phyloP scores from a whole-genome alignment of 2,329 filamentous ascomycete species.

The Biscogniauxia sp. region DNA sequence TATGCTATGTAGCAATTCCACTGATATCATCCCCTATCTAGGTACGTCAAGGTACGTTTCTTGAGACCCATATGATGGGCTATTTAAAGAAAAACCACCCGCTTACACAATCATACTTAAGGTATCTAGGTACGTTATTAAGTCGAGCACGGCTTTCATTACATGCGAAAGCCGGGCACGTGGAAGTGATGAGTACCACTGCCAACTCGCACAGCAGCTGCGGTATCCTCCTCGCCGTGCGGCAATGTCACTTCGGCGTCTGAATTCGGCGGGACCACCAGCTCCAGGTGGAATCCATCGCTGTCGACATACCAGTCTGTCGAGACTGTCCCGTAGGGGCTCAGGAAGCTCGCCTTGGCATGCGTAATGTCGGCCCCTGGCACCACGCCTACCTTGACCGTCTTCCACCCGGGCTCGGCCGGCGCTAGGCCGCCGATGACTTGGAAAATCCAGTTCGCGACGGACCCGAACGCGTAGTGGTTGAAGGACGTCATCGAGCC shows the following conservation, averaged over 20 bases:
- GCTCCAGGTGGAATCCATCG: constrained; percentile 18
- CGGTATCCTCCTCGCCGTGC: constrained; percentile 5
- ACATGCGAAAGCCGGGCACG: constrained; percentile 11
- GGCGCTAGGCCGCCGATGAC: constrained; percentile 41
- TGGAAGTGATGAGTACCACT: constrained; percentile 23
- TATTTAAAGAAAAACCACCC: no score
- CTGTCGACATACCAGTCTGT: constrained; percentile 29
- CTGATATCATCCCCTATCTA: no score
- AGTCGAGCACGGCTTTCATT: not conserved
- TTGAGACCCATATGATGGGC: no score
- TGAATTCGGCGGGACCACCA: constrained; percentile 26
- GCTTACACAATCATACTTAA: no score
- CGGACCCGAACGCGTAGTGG: constrained; percentile 49
- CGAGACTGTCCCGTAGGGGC: constrained; percentile 33
- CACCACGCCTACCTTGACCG: constrained; percentile 33
- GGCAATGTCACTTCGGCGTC: constrained; percentile 24
- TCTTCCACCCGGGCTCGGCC: constrained; percentile 41
- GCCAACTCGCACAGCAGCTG: constrained; percentile 17
- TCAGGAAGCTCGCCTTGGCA: constrained; percentile 29
- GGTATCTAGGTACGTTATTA: no score
- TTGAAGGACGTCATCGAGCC: constrained; percentile 50
- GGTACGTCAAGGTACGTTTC: no score
- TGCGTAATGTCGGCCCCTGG: constrained; percentile 37
- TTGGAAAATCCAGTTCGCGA: constrained; percentile 46
- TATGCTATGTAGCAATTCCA: no score